Evolutionary conservation across 805 yeast species (phyloP).

Genomic region (Yarrowia porcina): DNA sequence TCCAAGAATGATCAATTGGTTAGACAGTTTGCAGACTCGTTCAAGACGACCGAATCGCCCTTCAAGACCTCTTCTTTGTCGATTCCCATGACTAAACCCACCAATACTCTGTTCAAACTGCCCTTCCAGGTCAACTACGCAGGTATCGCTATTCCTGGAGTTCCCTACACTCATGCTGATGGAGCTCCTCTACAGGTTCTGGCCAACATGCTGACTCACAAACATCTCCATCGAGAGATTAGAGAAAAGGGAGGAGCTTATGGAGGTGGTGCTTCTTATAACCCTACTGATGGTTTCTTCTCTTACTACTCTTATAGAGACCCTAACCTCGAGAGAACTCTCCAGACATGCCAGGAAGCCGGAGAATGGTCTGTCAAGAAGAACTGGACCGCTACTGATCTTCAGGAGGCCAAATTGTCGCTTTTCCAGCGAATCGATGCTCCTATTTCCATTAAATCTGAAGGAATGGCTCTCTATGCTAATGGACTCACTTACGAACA

Average conservation of each 20-base stretch:
- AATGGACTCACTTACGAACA: constrained; percentile 72
- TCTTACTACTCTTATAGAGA: constrained; percentile 89
- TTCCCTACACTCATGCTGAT: constrained; percentile 63
- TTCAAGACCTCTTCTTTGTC: constrained; percentile 7
- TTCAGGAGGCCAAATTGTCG: constrained; percentile 86
- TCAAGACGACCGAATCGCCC: constrained; percentile 28
- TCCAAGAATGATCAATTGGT: constrained; percentile 41
- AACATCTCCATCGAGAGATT: constrained; percentile 80
- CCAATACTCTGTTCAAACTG: constrained; percentile 54
- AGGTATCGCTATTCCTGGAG: constrained; percentile 63
- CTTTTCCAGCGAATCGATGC: constrained; percentile 91
- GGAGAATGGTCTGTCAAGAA: constrained; percentile 49
- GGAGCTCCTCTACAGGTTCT: constrained; percentile 84
- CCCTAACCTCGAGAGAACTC: constrained; percentile 75
- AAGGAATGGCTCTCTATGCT: constrained; percentile 65
- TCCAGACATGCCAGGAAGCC: constrained; percentile 54
- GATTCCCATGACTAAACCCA: not conserved
- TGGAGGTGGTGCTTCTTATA: constrained; percentile 90
- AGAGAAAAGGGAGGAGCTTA: constrained; percentile 97
- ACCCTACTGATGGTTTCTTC: constrained; percentile 75
- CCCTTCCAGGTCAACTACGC: constrained; percentile 90
- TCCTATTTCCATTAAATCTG: constrained; percentile 75
- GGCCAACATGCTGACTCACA: constrained; percentile 75
- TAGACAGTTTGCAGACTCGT: constrained; percentile 33
- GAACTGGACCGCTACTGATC: constrained; percentile 59